These are phyloP conservation scores for Allium cepa DNA, from an alignment of 106 monocot species.

Conservation along the genomic window DNA sequence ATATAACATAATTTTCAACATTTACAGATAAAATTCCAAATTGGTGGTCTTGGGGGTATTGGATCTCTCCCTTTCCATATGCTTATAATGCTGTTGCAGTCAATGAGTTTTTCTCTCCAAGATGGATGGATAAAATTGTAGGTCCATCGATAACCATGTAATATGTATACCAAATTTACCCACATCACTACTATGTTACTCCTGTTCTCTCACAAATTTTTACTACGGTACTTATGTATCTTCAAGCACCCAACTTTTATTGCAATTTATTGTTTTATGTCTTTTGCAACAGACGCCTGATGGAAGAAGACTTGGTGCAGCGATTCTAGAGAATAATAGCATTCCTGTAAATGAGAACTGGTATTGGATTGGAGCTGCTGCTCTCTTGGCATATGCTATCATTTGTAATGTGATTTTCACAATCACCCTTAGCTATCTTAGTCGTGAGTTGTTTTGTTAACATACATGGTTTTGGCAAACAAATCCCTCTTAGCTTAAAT, in stretches of 20 bases:
- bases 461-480: not conserved
- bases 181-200: not conserved
- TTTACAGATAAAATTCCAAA: conserved; percentile 38
- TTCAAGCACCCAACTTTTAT: not conserved
- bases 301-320: conserved; percentile 28
- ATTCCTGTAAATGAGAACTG: conserved; percentile 21
- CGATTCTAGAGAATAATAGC: conserved; percentile 25
- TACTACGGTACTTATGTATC: not conserved
- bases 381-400: conserved; percentile 44
- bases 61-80: conserved; percentile 58
- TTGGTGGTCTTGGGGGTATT: conserved; percentile 61
- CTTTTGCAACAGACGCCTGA: conserved; percentile 14
- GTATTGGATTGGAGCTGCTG: conserved; percentile 55
- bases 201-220: not conserved
- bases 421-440: conserved; percentile 41
- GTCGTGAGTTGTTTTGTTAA: conserved; percentile 30
- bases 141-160: conserved; percentile 12
- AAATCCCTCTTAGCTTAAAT: not conserved
- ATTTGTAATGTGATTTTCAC: conserved; percentile 57
- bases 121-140: conserved; percentile 61
- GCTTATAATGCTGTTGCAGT: conserved; percentile 39
- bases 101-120: conserved; percentile 54
- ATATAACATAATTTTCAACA: not conserved
- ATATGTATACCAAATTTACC: not conserved
- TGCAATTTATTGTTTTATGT: not conserved